Percentiles rank a stretch among this genome's conserved stretches.
Evolutionary conservation across 2,329 filamentous ascomycete genomes (phyloP).

Genomic region (Pestalotiopsis fici): DNA sequence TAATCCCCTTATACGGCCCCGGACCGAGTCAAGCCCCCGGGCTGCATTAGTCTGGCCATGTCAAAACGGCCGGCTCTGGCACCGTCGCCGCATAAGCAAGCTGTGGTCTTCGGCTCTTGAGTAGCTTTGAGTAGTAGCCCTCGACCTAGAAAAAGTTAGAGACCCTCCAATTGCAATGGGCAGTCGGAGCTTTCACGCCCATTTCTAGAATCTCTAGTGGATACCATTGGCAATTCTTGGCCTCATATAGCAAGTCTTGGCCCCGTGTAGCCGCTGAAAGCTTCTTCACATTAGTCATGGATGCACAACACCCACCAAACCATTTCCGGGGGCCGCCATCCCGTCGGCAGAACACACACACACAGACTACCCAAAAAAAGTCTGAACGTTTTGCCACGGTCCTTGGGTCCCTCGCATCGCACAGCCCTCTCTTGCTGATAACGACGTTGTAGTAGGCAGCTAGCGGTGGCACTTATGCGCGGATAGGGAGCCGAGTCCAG

Average conservation of each 20-base stretch:
- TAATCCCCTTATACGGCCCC: slow-evolving; percentile 3
- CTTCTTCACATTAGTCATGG: neutral
- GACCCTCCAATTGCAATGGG: neutral
- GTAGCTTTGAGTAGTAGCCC: neutral
- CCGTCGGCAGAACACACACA: neutral
- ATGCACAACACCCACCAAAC: neutral
- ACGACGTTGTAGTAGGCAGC: neutral
- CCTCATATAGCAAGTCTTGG: neutral
- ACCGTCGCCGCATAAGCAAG: neutral
- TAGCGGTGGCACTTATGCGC: neutral
- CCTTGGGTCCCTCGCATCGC: neutral
- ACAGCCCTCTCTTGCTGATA: neutral
- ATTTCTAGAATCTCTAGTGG: neutral
- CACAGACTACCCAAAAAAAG: neutral
- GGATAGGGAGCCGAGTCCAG: neutral
- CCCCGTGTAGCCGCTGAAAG: neutral
- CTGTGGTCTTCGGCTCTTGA: neutral
- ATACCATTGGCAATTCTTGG: neutral
- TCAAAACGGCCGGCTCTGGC: slow-evolving; percentile 1
- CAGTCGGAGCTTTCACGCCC: no score
- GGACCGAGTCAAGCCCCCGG: slow-evolving; percentile 5
- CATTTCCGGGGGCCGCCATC: neutral
- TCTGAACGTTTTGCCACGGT: neutral
- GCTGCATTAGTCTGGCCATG: neutral
- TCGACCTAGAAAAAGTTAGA: neutral